Percentiles rank a stretch among this genome's conserved stretches.
Conservation (phyloP, 306 rosid species). For the Lotus japonicus region DNA sequence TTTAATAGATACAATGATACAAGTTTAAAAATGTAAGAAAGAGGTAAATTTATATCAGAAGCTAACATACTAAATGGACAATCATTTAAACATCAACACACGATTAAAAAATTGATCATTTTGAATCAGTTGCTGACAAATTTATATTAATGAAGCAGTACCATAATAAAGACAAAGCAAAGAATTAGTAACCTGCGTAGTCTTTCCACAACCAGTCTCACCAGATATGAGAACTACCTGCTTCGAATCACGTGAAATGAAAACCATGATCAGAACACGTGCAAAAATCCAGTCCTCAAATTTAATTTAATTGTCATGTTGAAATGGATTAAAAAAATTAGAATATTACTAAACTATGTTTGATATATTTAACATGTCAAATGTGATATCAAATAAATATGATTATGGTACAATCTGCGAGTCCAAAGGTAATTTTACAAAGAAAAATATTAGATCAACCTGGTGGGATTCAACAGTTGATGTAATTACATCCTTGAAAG, state of each 20-base stretch:
- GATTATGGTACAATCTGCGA: conserved; percentile 19
- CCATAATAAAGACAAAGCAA: conserved; percentile 37
- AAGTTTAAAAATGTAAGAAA: background rate
- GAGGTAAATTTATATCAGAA: background rate
- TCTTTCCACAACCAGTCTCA: conserved; percentile 98
- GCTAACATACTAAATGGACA: background rate
- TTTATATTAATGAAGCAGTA: conserved; percentile 27
- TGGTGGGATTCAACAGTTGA: conserved; percentile 77
- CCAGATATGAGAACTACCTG: conserved; percentile 94
- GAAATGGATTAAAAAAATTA: conserved; percentile 11
- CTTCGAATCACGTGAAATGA: conserved; percentile 27
- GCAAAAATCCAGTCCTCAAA: conserved; percentile 20
- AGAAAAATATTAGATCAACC: conserved; percentile 39
- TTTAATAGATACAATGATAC: background rate
- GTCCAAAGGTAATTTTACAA: background rate
- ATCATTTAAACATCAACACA: conserved; percentile 2
- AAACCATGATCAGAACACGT: conserved; percentile 18
- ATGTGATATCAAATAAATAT: background rate
- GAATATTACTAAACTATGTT: background rate
- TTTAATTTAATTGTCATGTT: background rate
- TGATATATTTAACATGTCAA: conserved; percentile 15
- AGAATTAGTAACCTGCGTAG: conserved; percentile 80
- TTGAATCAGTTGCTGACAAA: conserved; percentile 19
- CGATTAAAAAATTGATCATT: background rate
- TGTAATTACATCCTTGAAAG: conserved; percentile 66